Evolutionary conservation across 2,329 filamentous ascomycete genomes (phyloP).

Genomic region (Colletotrichum sp.): DNA sequence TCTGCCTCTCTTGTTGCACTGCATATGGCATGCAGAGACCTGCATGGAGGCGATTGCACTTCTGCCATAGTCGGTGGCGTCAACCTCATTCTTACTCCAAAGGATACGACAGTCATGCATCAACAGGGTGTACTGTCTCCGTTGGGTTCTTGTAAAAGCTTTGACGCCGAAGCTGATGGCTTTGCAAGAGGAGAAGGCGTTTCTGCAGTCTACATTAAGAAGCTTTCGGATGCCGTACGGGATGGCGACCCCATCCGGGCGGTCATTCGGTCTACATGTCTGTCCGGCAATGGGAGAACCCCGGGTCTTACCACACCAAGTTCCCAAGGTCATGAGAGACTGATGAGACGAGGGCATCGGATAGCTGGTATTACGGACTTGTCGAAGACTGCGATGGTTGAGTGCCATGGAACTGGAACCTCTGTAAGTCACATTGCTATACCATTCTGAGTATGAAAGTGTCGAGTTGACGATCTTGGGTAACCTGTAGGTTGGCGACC

Average conservation of each 20-base stretch:
- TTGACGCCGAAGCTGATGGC: constrained; percentile 51
- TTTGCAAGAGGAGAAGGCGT: constrained; percentile 57
- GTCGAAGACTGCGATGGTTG: constrained; percentile 35
- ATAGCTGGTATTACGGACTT: constrained; percentile 29
- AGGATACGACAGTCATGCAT: constrained; percentile 32
- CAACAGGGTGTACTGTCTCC: constrained; percentile 40
- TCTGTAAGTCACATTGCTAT: constrained; percentile 35
- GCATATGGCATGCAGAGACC: constrained; percentile 39
- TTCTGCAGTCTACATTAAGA: constrained; percentile 50
- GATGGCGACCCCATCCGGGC: constrained; percentile 49
- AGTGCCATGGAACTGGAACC: constrained; percentile 47
- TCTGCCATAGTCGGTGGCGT: constrained; percentile 40
- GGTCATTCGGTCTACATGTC: constrained; percentile 40
- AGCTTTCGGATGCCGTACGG: constrained; percentile 47
- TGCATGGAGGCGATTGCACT: constrained; percentile 28
- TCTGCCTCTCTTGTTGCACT: constrained; percentile 40
- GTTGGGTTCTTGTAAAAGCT: constrained; percentile 36
- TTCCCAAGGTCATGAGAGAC: constrained; percentile 30
- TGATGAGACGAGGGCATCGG: constrained; percentile 42
- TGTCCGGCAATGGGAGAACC: constrained; percentile 47
- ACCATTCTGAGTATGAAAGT: not conserved
- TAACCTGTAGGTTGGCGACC: constrained; percentile 49
- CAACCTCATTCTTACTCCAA: constrained; percentile 39
- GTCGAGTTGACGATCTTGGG: not conserved
- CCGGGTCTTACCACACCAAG: constrained; percentile 45